Conservation (phyloP, 2,329 filamentous ascomycete species). For the Colletotrichum viniferum region DNA sequence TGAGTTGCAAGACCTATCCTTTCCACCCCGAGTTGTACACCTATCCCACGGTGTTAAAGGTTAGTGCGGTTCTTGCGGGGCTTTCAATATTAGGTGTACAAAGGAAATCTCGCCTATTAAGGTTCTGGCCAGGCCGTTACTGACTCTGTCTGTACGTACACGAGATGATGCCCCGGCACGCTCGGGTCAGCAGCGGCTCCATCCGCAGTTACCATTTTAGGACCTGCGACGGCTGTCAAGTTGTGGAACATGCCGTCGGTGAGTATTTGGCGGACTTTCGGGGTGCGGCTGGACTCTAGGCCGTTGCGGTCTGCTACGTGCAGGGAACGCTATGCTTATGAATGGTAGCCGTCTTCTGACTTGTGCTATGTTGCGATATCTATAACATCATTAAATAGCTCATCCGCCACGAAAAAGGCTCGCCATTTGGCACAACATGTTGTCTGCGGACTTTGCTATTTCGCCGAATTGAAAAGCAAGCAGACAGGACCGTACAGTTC, state of each 20-base stretch:
- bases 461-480: no score
- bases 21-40: not conserved
- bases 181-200: not conserved
- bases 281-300: not conserved
- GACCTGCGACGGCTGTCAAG: not conserved
- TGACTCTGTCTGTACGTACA: not conserved
- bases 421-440: rapidly evolving
- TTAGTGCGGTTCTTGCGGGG: no score
- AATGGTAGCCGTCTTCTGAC: rapidly evolving
- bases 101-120: not conserved
- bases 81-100: no score
- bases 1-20: not conserved
- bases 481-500: rapidly evolving
- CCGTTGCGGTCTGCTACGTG: rapidly evolving
- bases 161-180: not conserved
- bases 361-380: not conserved
- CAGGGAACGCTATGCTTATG: rapidly evolving
- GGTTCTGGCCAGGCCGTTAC: not conserved
- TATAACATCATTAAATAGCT: not conserved
- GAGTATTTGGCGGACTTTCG: not conserved
- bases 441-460: rapidly evolving
- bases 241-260: not conserved
- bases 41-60: no score
- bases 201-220: not conserved
- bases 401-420: not conserved